A percentile compares a stretch with the other conserved stretches of the same genome.
Conservation (phyloP, 2,329 filamentous ascomycete genomes). For the Talaromyces sp. region DNA sequence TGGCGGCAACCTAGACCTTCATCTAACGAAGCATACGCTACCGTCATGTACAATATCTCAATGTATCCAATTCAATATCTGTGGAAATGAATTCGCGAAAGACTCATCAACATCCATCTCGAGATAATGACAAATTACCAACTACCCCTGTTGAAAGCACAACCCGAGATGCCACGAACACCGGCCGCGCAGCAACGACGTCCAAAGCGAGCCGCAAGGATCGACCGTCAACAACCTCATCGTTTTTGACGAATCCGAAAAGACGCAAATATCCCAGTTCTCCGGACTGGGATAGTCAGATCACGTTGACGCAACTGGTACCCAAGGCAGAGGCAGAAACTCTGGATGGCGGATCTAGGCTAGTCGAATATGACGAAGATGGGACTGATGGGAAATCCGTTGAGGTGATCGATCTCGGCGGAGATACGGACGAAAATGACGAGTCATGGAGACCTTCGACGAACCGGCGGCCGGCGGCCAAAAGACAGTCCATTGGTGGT, state of each 20-base stretch:
- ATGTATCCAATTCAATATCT: neutral
- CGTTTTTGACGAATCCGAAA: slow-evolving; percentile 25
- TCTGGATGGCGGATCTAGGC: slow-evolving; percentile 26
- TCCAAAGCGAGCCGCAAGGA: slow-evolving; percentile 16
- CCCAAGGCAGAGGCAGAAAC: slow-evolving; percentile 32
- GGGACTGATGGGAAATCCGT: slow-evolving; percentile 15
- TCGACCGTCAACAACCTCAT: slow-evolving; percentile 4
- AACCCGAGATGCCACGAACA: neutral
- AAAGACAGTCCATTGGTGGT: neutral
- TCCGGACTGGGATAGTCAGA: slow-evolving; percentile 31
- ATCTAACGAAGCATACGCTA: neutral
- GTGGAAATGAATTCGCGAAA: slow-evolving; percentile 17
- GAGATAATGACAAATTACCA: slow-evolving; percentile 1
- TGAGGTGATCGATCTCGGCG: slow-evolving; percentile 29
- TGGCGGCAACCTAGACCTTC: neutral
- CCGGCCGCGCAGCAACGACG: slow-evolving; percentile 18
- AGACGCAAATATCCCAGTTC: slow-evolving; percentile 21
- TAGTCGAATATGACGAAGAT: slow-evolving; percentile 35
- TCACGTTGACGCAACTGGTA: slow-evolving; percentile 45
- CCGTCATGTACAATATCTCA: neutral
- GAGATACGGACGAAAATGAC: slow-evolving; percentile 28
- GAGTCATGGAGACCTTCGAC: slow-evolving; percentile 23
- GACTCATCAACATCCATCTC: neutral
- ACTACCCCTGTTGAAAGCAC: slow-evolving; percentile 11
- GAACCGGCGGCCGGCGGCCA: neutral